Base-by-base conservation (phyloP, 1,284 basidiomycete species). In the Leccinum subfulvum region DNA sequence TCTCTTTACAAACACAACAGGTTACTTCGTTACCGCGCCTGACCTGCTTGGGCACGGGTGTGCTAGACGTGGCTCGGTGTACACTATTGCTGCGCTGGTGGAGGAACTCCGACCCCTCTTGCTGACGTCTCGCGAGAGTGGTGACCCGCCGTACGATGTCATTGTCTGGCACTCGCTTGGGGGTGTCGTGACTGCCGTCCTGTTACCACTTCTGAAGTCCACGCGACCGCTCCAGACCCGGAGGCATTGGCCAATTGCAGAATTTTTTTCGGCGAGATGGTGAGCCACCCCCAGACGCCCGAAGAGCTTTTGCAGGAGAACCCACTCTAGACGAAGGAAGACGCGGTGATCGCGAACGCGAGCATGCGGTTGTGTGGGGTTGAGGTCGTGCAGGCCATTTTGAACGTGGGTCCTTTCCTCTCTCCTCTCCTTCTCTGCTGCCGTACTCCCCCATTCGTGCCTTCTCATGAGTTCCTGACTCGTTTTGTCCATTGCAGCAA, bases 161-260 rank as follows among this genome's bases (percentile, higher is more conserved):
- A 54, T 70, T 39, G 10, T 70, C 7, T 65, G 70, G 9, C 62
- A 73, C 18, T 72, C 70, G 7, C 59, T 73, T 3, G 71, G 69
- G 2, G 68, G 56, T 1, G 0, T 69, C 30, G 44, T 70, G 8
- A 44, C 54, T 14, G 2, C 56, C 16, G 56, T 58, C 5, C 53
- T 69, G 3, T 23, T 68, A 0, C 57, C 59, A 16, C 28, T 61
- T 8, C 41, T 70, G 37, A 54, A 59, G 4, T 54, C 60, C 13
- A 11, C 58, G 13, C 60, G 28, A 21, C 9, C 55, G 1, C 56
- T 69, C 33, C 58, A 16, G 5, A 21, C 6, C 5, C 61, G 4
- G 54, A 60, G 28, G 0, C 1, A 6, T 0, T 3, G 1, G 26
- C 54, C 4, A 0, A 1, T 6, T 3, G 14, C 13, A 52, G 8